Evolutionary conservation across 768 basidiomycete genomes (phyloP), one percentile per base, ranked within the genome.

Genomic region (Kwoniella dejecticola): DNA sequence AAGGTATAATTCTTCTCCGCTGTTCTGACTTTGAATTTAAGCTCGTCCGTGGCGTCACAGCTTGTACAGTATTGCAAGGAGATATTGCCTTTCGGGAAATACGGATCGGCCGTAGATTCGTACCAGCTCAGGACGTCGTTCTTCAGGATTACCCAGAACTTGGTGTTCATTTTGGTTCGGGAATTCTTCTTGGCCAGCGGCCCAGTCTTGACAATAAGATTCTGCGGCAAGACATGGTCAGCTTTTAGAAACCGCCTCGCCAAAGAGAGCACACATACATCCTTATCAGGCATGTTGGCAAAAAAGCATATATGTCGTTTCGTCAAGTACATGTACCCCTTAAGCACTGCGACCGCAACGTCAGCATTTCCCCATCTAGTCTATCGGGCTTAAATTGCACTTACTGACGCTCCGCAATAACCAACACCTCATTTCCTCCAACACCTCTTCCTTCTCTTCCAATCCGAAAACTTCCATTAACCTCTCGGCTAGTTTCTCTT

Each of bases 111-210:
- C 57, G 93, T 91, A 6, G 90, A 91, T 65, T 91, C 89, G 77
- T 91, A 98, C 96, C 96, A 99, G 17, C 91, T 93, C 26, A 99
- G 82, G 0, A 91, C 90, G 71, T 94, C 92, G 64, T 97, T 95
- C 84, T 91, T 93, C 49, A 99, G 83, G 1, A 95, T 85, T 69
- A 97, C 94, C 96, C 96, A 98, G 77, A 92, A 91, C 75, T 89
- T 92, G 69, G 88, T 86, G 88, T 90, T 94, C 21, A 91, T 86
- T 71, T 91, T 95, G 8, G 91, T 94, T 55, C 90, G 84, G 56
- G 87, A 87, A 0, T 91, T 86, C 73, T 88, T 91, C 83, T 95
- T 96, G 70, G 85, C 86, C 40, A 99, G 82, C 3, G 87, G 87
- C 0, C 93, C 96, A 0, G 92, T 95, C 77, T 97, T 98, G 44